Percentiles rank a stretch among this genome's conserved stretches.
Conservation (phyloP, 2,329 filamentous ascomycete species). For the Colletotrichum eleusines region DNA sequence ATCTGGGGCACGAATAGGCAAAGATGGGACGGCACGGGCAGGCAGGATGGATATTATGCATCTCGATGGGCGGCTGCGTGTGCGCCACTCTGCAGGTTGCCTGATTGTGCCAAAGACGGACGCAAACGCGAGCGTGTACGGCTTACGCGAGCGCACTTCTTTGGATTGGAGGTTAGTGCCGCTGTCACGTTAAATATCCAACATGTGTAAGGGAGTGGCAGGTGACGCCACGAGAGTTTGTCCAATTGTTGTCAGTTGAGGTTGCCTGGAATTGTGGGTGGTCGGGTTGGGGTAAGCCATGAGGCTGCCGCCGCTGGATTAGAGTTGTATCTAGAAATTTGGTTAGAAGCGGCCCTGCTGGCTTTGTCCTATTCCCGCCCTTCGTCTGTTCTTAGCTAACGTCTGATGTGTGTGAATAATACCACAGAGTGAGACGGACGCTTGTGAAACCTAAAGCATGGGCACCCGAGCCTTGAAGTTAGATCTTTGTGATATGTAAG, state of each 20-base stretch:
- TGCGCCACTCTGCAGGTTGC: slow-evolving; percentile 24
- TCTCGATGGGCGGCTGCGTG: slow-evolving; percentile 21
- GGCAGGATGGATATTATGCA: slow-evolving; percentile 23
- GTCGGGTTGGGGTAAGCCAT: not conserved
- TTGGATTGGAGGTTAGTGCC: slow-evolving; percentile 27
- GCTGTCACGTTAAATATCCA: slow-evolving; percentile 23
- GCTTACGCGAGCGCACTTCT: slow-evolving; percentile 29
- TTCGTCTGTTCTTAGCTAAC: slow-evolving; percentile 29
- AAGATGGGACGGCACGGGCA: slow-evolving; percentile 22
- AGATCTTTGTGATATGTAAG: slow-evolving; percentile 23
- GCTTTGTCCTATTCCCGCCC: slow-evolving; percentile 19
- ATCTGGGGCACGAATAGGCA: slow-evolving; percentile 20
- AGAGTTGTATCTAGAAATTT: slow-evolving; percentile 21
- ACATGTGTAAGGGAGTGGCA: slow-evolving; percentile 15
- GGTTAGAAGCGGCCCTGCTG: slow-evolving; percentile 6
- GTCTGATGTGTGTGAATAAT: slow-evolving; percentile 9
- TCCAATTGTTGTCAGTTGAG: not conserved
- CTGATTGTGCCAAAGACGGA: slow-evolving; percentile 29
- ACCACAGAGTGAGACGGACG: slow-evolving; percentile 5
- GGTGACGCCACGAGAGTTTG: slow-evolving; percentile 16
- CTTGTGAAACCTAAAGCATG: slow-evolving; percentile 35
- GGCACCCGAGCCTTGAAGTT: slow-evolving; percentile 20
- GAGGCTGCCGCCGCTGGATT: slow-evolving; percentile 5
- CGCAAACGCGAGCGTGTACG: slow-evolving; percentile 31
- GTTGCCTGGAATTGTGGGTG: not conserved